Base-by-base conservation (phyloP, 495 filamentous ascomycete species). In the Xylaria acuta region DNA sequence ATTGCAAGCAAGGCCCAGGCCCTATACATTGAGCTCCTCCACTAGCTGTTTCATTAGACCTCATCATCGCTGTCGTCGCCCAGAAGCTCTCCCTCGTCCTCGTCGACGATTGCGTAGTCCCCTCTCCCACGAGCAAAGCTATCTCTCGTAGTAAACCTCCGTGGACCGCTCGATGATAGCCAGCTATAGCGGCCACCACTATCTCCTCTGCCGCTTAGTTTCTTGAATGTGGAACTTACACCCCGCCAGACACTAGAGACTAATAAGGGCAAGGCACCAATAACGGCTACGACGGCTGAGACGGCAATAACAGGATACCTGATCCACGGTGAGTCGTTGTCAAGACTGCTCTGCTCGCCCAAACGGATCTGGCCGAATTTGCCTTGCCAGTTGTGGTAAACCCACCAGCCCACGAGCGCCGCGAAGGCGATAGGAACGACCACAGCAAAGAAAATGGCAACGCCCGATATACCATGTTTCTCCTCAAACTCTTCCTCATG, bases 1-100 rank as follows among this genome's bases (percentile, higher is more conserved):
- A 54, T 34, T 18, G 47, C 64, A 38, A 59, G 7, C 45, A 56
- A 41, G 65, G n/a, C 43, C 16, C 12, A 63, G n/a, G 9, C 3
- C 32, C 7, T 22, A 54, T 54, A 67, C 56, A 34, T 38, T 36
- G 70, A n/a, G 47, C 18, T 5, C 5, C 20, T 51, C 60, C 54
- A 67, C 40, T 36, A 18, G 32, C 22, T 11, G 40, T 38, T 58
- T 71, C 22, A 65, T 59, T 82, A 92, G 62, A 90, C 88, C 72
- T 97, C 95, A 77, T 98, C 96, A 60, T 97, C 96, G 71, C 96
- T 97, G 64, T 97, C 96, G 71, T 94, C 93, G 1, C 95, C 95
- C 32, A 98, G 84, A 77, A 98, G 82, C 82, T 97, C 94, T 69
- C 95, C 95, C 82, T 97, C 96, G 79, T 99, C 96, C 71, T 93